Conservation (phyloP, 2,329 filamentous ascomycete species). For the Fusarium odoratissimum region DNA sequence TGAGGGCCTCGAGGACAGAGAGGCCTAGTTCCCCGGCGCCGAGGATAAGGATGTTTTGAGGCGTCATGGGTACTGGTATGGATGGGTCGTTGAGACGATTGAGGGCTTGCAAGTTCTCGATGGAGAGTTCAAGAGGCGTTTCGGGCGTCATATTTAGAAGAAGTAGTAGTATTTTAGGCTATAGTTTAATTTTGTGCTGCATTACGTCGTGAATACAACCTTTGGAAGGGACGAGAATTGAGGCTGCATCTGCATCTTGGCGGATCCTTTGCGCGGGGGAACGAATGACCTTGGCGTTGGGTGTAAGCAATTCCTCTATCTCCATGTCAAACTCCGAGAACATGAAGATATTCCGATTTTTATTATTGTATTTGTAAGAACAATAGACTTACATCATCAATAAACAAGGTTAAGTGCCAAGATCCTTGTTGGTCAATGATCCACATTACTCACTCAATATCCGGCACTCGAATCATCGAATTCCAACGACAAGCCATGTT, state of each 20-base stretch:
- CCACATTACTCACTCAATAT: not conserved
- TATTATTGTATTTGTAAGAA: not conserved
- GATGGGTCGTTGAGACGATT: conserved; percentile 40
- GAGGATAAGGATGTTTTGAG: conserved; percentile 64
- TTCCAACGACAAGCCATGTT: conserved; percentile 1
- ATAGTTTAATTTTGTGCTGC: conserved; percentile 6
- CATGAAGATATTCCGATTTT: not conserved
- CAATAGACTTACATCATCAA: not conserved
- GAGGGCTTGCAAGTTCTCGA: conserved; percentile 42
- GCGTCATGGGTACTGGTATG: conserved; percentile 34
- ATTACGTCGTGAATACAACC: conserved; percentile 7
- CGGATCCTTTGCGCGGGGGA: conserved; percentile 1
- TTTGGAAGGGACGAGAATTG: not conserved
- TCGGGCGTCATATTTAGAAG: conserved; percentile 22
- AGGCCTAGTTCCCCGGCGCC: conserved; percentile 75
- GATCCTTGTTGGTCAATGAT: not conserved
- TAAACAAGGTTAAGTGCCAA: not conserved
- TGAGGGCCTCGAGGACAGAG: conserved; percentile 64
- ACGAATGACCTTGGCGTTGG: not conserved
- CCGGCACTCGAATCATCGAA: not conserved
- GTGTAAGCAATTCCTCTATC: not conserved
- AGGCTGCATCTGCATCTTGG: conserved; percentile 5
- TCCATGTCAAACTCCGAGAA: conserved; percentile 29
- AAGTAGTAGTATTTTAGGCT: conserved; percentile 29
- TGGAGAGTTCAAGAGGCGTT: conserved; percentile 43